These are phyloP conservation scores for Magnolia officinalis DNA, from an alignment of 164 flowering plant species.

Conservation along the genomic window DNA sequence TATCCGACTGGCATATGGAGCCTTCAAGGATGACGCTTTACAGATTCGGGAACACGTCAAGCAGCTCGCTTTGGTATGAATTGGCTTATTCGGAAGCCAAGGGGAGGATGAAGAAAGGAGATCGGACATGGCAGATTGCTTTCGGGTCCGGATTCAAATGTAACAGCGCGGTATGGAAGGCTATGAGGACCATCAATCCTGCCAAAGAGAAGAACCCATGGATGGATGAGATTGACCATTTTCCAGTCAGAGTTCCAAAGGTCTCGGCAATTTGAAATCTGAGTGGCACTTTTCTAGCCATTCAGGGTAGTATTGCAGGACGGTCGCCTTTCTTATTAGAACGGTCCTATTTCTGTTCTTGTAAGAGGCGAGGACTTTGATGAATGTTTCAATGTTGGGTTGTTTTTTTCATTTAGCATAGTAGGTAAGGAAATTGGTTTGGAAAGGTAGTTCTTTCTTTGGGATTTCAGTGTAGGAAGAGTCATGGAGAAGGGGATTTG, in stretches of 20 bases:
- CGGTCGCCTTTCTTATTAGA: background rate
- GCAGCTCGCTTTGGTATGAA: slow-evolving; percentile 85
- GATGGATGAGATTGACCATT: slow-evolving; percentile 67
- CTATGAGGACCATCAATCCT: slow-evolving; percentile 54
- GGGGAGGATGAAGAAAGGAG: slow-evolving; percentile 69
- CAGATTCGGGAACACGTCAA: slow-evolving; percentile 77
- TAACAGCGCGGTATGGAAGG: slow-evolving; percentile 83
- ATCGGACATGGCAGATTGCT: slow-evolving; percentile 79
- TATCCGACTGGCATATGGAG: slow-evolving; percentile 81
- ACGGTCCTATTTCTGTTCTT: background rate
- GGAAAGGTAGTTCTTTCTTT: background rate
- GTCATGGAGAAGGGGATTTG: background rate
- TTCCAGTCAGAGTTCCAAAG: slow-evolving; percentile 63
- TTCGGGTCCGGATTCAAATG: slow-evolving; percentile 84
- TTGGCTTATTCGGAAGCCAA: slow-evolving; percentile 74
- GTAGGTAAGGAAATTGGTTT: slow-evolving; percentile 8
- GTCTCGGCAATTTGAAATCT: slow-evolving; percentile 35
- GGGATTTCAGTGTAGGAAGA: background rate
- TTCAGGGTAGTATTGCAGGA: background rate
- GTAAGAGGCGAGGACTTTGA: background rate
- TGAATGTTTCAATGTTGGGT: background rate
- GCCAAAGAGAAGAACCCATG: slow-evolving; percentile 71
- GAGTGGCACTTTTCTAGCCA: slow-evolving; percentile 3
- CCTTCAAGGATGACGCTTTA: slow-evolving; percentile 80
- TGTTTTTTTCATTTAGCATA: background rate